Base-by-base conservation (phyloP, 164 flowering plant species). In the Taxillus chinensis region DNA sequence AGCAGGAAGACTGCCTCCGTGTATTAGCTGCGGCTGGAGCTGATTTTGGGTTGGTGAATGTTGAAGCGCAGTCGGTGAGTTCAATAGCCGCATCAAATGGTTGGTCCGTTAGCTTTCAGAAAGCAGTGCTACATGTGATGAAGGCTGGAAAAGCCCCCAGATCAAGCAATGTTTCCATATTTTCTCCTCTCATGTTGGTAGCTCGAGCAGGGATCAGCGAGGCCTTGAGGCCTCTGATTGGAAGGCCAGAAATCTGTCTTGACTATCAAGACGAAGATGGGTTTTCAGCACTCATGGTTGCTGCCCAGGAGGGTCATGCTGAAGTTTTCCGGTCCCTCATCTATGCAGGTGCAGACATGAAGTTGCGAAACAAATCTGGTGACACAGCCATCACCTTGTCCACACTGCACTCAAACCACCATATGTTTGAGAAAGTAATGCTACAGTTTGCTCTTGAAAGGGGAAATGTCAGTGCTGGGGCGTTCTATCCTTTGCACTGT, bases 261-360 rank as follows among this genome's bases (percentile, higher is more conserved):
- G 78, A 87, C 46, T 59, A 76, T 61, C 83, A 80, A 61, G 90
- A 87, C 62, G 83, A 75, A 0, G 69, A 70, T 42, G 93, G 93
- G 40, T 79, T 67, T 67, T 77, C 90, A 5, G 83, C 88, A 3
- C 79, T 77, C 2, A 77, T 82, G 85, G 15, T 74, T 62, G 71
- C 93, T 45, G 88, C 88, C 13, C 45, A 65, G 62, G 79, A 74
- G 57, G 93, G 90, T 50, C 83, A 85, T 64, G 84, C 76, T 12
- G 90, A 83, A 39, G 76, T 79, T 45, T 87, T 87, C 65, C 67
- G 83, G 37, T 45, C 78, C 41, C 83, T 87, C 49, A 83, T 85
- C 15, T 79, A 75, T 73, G 86, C 93, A 2, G 88, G 88, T 14
- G 88, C 90, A 37, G 78, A 87, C 66, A 80, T 87, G 5, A 79